phyloP scores from a whole-genome alignment of 352 stramenopile species.

The Aphanomyces stellatus region DNA sequence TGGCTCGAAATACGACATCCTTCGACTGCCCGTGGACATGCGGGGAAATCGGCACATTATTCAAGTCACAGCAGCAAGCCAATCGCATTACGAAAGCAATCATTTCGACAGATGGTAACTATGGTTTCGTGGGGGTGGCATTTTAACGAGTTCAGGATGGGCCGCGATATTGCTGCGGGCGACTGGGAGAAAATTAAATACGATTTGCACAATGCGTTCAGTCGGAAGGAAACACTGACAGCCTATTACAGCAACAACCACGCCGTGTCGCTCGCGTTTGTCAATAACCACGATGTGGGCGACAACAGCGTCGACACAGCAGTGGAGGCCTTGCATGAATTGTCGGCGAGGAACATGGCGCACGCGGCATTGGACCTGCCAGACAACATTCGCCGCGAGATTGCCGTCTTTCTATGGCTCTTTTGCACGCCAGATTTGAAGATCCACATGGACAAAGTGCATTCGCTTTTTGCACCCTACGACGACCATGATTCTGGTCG shows the following conservation, averaged over 20 bases:
- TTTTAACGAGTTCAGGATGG: slow-evolving; percentile 5
- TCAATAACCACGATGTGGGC: not conserved
- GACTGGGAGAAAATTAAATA: slow-evolving; percentile 22
- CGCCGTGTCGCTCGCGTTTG: not conserved
- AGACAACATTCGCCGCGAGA: slow-evolving; percentile 16
- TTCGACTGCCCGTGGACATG: slow-evolving; percentile 11
- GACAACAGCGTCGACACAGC: not conserved
- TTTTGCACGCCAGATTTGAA: slow-evolving; percentile 12
- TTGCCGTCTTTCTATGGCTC: slow-evolving; percentile 13
- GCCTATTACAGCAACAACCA: slow-evolving; percentile 14
- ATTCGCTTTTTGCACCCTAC: slow-evolving; percentile 1
- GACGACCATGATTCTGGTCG: not conserved
- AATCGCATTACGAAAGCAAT: slow-evolving; percentile 1
- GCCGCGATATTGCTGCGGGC: slow-evolving; percentile 1
- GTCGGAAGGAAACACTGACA: slow-evolving; percentile 17
- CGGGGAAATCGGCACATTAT: slow-evolving; percentile 15
- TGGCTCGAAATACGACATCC: not conserved
- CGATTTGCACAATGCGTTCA: slow-evolving; percentile 18
- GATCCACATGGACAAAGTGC: slow-evolving; percentile 10
- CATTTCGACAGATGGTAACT: slow-evolving; percentile 17
- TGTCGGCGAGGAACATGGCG: too few species aligned
- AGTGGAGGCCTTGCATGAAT: not conserved
- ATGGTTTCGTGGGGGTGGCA: too few species aligned
- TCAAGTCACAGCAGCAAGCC: slow-evolving; percentile 2
- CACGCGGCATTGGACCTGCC: not conserved